Evolutionary conservation across 768 basidiomycete species (phyloP).

Genomic region (Termitomyces sp.): DNA sequence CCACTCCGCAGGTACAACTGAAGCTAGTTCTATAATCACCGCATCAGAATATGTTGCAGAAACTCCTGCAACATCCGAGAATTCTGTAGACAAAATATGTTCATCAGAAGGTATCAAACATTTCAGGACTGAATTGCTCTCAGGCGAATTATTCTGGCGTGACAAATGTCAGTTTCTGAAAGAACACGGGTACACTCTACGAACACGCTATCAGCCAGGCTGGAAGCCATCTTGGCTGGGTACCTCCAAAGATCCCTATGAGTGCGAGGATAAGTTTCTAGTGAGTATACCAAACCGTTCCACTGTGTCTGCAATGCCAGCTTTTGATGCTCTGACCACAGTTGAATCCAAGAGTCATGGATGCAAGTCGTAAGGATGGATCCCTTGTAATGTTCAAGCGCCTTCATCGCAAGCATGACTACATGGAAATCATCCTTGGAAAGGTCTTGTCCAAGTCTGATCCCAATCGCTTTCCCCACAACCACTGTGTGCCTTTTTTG

Average conservation of each 20-base stretch:
- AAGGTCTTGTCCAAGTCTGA: background rate
- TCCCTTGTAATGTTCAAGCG: background rate
- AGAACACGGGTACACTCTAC: background rate
- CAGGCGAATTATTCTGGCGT: background rate
- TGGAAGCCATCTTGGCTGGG: slow-evolving; percentile 1
- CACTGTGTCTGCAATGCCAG: background rate
- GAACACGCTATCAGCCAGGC: background rate
- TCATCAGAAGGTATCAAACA: background rate
- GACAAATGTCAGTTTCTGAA: background rate
- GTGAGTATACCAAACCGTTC: background rate
- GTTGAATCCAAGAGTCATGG: background rate
- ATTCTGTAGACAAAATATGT: background rate
- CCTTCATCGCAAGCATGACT: background rate
- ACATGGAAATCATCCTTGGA: background rate
- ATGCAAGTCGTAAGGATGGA: background rate
- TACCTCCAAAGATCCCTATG: background rate
- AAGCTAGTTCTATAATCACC: background rate
- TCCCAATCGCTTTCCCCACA: background rate
- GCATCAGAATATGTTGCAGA: background rate
- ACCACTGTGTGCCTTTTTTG: background rate
- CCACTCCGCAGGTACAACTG: background rate
- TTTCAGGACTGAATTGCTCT: background rate
- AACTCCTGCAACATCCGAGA: background rate
- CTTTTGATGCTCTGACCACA: background rate
- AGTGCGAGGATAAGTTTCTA: background rate